Base-by-base conservation (phyloP, 192 early-diverging fungal genomes). In the Rhizophagus clarus region DNA sequence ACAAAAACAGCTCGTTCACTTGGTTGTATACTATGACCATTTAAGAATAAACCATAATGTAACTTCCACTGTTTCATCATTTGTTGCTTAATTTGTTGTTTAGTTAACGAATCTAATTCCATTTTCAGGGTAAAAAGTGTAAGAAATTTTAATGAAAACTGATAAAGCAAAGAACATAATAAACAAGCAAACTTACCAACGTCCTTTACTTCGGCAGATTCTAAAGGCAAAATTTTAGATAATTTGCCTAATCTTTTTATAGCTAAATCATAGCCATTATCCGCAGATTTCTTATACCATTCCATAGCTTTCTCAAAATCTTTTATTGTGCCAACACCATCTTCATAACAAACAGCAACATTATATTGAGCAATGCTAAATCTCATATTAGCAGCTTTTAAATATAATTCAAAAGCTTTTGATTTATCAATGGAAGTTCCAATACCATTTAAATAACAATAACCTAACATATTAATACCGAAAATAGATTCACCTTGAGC, bases 331-430 rank as follows among this genome's bases (percentile, higher is more conserved):
- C 94, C 95, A 29, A 92, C 84, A 10, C 94, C 95, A 86, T 95
- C 92, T 77, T 95, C 94, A 79, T 91, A 95, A 61, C 94, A 86
- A 79, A 92, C 91, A 24, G 94, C 95, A 28, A 96, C 87, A 62
- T 92, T 91, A 81, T 95, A 95, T 51, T 94, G 92, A 17, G 94
- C 95, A 11, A 94, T 84, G 11, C 91, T 90, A 76, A 94, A 92
- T n/a, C 92, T 93, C 66, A 87, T 86, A 71, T 85, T 81, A 17
- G 95, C 95, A 28, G 89, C 85, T 26, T 84, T 81, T 40, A 83
- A 80, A 81, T 89, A 96, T 22, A 56, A 56, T 7, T 56, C 11
- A 56, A 56, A 56, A 1, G 51, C 51, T 5, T 4, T 56, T 22
- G 91, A 91, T 93, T 76, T 87, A 81, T 90, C 84, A 56, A 82